Conservation (phyloP, 208 protist species). For the Leptomonas pyrrhocoris region DNA sequence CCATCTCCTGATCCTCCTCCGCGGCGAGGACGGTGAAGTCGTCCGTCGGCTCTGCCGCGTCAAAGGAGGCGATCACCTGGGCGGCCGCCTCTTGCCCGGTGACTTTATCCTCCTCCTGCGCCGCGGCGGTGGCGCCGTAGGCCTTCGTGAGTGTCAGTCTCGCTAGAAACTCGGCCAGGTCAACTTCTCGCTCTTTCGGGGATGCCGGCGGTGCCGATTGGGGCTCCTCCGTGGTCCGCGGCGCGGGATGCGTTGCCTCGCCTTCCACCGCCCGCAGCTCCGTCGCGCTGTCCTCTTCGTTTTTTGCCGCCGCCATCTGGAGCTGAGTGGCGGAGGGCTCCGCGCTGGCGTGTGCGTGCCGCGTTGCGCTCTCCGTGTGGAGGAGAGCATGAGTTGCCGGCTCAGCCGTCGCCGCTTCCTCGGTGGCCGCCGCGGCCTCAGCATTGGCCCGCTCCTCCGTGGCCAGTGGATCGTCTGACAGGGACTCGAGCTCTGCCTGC, state of each 20-base stretch:
- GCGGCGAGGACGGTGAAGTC: background rate
- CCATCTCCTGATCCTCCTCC: background rate
- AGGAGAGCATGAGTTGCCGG: background rate
- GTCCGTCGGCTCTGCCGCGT: background rate
- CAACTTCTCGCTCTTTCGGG: background rate
- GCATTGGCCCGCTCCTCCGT: background rate
- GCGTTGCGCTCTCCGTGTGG: background rate
- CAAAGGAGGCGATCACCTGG: background rate
- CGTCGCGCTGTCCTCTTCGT: background rate
- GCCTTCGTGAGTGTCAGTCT: conserved; percentile 5
- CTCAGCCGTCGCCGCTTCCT: background rate
- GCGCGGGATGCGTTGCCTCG: background rate
- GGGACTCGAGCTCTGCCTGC: conserved; percentile 11
- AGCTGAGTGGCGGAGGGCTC: background rate
- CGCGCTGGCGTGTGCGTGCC: background rate
- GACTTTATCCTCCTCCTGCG: background rate
- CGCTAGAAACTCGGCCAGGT: conserved; percentile 4
- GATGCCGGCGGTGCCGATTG: background rate
- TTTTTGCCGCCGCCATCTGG: background rate
- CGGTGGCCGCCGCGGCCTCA: background rate
- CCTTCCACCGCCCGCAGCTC: background rate
- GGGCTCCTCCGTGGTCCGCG: background rate
- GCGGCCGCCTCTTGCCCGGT: conserved; percentile 4
- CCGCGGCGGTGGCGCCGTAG: background rate
- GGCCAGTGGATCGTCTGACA: background rate